Evolutionary conservation across 2,329 filamentous ascomycete genomes (phyloP).

Genomic region (Dactylella cylindrospora): DNA sequence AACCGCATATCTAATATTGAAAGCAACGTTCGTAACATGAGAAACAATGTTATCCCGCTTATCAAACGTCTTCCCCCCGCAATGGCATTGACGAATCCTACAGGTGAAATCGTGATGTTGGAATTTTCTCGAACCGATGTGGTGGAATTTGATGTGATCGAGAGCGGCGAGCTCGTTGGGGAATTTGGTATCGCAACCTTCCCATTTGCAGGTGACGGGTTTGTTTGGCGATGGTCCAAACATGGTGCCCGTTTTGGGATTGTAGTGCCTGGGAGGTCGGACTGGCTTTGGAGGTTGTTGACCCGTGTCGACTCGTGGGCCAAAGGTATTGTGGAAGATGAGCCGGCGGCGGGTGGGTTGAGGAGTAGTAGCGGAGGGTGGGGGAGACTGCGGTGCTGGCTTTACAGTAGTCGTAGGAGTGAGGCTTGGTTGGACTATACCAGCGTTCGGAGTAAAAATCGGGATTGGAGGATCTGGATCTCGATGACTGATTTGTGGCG

Average conservation of each 20-base stretch:
- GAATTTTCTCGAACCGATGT: constrained; percentile 11
- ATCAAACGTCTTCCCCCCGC: constrained; percentile 20
- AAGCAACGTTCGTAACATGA: constrained; percentile 35
- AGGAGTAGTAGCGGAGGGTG: neutral
- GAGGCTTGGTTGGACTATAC: no score
- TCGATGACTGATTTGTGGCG: no score
- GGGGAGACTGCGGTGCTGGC: no score
- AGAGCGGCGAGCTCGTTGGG: neutral
- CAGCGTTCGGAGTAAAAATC: no score
- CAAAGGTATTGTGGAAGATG: no score
- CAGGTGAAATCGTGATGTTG: constrained; percentile 25
- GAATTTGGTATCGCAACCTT: neutral
- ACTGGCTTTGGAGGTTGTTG: no score
- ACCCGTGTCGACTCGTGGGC: no score
- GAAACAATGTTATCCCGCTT: constrained; percentile 39
- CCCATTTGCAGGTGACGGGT: constrained; percentile 16
- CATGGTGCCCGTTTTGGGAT: no score
- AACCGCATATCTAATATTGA: constrained; percentile 27
- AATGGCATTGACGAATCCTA: constrained; percentile 14
- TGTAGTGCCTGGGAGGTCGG: no score
- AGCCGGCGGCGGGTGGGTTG: neutral
- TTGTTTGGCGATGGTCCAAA: no score
- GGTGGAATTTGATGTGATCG: constrained; percentile 17
- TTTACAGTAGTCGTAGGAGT: no score
- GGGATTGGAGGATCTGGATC: no score